Evolutionary conservation across 78 protist genomes (phyloP).

Genomic region (Dictyostelium discoideum): dicty_2.7 NC_007089.4:5513001-5513500

Average conservation of each 20-base stretch:
- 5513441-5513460: too few relatives aligned
- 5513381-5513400: not conserved
- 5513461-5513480: not conserved
- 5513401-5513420: too few relatives aligned
- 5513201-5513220: constrained; percentile 4
- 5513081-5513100: not conserved
- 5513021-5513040: not conserved
- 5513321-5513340: too few relatives aligned
- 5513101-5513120: not conserved
- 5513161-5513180: not conserved
- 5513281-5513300: not conserved
- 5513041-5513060: not conserved
- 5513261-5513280: not conserved
- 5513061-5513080: not conserved
- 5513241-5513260: not conserved
- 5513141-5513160: not conserved
- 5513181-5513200: not conserved
- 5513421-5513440: too few relatives aligned
- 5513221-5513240: not conserved
- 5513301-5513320: not conserved
- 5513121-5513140: not conserved
- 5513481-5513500: not conserved
- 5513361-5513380: not conserved
- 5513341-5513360: too few relatives aligned
- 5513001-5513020: not conserved